Conservation (phyloP, 805 yeast species). For the Hyphopichia homilentoma region DNA sequence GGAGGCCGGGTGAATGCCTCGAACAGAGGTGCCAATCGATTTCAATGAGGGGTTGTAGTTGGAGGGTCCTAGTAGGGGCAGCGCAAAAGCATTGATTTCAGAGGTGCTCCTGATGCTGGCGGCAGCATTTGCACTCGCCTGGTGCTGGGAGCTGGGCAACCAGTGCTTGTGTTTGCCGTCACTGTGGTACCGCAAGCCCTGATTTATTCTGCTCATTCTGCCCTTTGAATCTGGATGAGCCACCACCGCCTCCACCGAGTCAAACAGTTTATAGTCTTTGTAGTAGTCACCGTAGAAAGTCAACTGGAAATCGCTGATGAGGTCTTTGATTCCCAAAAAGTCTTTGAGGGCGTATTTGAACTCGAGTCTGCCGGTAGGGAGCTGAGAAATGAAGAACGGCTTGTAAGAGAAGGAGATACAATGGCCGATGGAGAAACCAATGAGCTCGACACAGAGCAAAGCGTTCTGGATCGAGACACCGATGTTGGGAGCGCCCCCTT, state of each 20-base stretch:
- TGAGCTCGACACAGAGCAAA: conserved; percentile 75
- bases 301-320: conserved; percentile 74
- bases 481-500: conserved; percentile 25
- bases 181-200: conserved; percentile 77
- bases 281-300: conserved; percentile 67
- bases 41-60: conserved; percentile 22
- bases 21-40: conserved; percentile 28
- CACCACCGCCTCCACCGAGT: conserved; percentile 67
- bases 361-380: conserved; percentile 68
- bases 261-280: conserved; percentile 73
- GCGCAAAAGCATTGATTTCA: conserved; percentile 19
- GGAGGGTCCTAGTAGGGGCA: conserved; percentile 2
- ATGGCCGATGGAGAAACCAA: conserved; percentile 86
- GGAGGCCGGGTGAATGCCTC: conserved; percentile 28
- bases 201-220: conserved; percentile 65
- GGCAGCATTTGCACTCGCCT: conserved; percentile 7
- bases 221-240: conserved; percentile 67
- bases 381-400: conserved; percentile 57
- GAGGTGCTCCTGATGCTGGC: conserved; percentile 22
- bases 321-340: conserved; percentile 71
- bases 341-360: conserved; percentile 68
- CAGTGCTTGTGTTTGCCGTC: conserved; percentile 84
- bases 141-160: conserved; percentile 39
- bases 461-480: conserved; percentile 74
- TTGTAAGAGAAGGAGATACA: conserved; percentile 77